Base-by-base conservation (phyloP, 768 basidiomycete species). In the Lactarius vividus region DNA sequence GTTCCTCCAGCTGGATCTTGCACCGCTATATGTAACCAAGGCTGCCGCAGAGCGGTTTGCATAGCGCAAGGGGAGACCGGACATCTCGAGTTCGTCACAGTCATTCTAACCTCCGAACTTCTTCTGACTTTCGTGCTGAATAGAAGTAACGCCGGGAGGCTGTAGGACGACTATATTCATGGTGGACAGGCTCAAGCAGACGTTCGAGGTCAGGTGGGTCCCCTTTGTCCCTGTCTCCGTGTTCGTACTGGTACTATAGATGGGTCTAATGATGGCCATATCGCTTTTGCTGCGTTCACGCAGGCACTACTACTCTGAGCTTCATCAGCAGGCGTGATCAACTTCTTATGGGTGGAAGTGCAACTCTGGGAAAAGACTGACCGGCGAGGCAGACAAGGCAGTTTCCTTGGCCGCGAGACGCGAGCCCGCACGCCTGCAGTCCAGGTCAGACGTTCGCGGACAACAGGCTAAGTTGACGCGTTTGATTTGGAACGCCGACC, bases 401-500 rank as follows among this genome's bases (percentile, higher is more conserved):
- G 31, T 10, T 15, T 10, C 55, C 56, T 6, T 18, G 28, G 33
- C 6, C 53, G 20, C 29, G 31, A 54, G 28, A 3, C 13, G 53
- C 53, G 53, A 42, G 16, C 40, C 16, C 2, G 40, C 16, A 31
- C 31, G 31, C 13, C 23, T 29, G 3, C 44, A n/a, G 44, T 46
- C n/a, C n/a, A 20, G 7, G n/a, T n/a, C 9, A n/a, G n/a, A n/a
- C n/a, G 44, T 46, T 20, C 44, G 8, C 10, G n/a, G 44, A 46
- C 44, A 44, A 2, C 31, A 11, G 15, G 4, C 16, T 37, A 61
- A 16, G 31, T 23, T 26, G 2, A 49, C 29, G 20, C 13, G 10
- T 57, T 16, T 10, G n/a, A 31, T 65, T 52, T 61, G 64, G 64
- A 3, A 15, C 75, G 74, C 66, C 68, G 72, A 35, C 33, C 7